Percentiles rank a stretch among this genome's conserved stretches.
Evolutionary conservation across 2,329 filamentous ascomycete genomes (phyloP).

Genomic region (Iodosphaeria phyllophila): DNA sequence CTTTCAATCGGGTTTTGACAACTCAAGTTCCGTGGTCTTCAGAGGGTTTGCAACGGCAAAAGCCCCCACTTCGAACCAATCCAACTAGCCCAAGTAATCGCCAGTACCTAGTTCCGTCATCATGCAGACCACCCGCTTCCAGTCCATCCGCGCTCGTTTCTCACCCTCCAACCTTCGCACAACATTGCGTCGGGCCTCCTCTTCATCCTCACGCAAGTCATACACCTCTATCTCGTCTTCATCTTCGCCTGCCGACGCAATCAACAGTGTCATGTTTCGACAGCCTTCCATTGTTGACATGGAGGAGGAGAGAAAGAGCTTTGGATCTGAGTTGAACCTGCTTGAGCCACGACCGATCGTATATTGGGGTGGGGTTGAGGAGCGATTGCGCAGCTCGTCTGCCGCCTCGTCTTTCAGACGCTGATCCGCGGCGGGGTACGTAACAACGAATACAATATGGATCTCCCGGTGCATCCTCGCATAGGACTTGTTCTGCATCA

Average conservation of each 20-base stretch:
- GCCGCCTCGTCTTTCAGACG: too few relatives aligned
- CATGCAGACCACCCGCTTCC: slow-evolving; percentile 29
- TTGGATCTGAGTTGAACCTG: slow-evolving; percentile 32
- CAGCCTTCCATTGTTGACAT: slow-evolving; percentile 37
- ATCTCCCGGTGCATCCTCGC: too few relatives aligned
- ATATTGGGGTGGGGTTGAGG: slow-evolving; percentile 44
- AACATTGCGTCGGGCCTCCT: slow-evolving; percentile 32
- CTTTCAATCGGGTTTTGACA: too few relatives aligned
- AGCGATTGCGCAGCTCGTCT: slow-evolving; percentile 37
- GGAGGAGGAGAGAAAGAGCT: slow-evolving; percentile 35
- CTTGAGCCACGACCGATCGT: slow-evolving; percentile 43
- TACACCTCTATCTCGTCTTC: slow-evolving; percentile 25
- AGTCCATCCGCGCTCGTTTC: slow-evolving; percentile 30
- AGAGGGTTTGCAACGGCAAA: too few relatives aligned
- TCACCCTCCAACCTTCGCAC: slow-evolving; percentile 27
- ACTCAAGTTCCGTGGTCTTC: too few relatives aligned
- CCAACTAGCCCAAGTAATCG: slow-evolving; percentile 1
- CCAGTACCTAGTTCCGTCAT: slow-evolving; percentile 6
- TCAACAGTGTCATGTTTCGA: slow-evolving; percentile 40
- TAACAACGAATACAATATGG: too few relatives aligned
- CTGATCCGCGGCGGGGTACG: too few relatives aligned
- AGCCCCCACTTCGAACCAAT: background rate
- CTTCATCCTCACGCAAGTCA: slow-evolving; percentile 22
- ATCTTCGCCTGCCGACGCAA: slow-evolving; percentile 23
- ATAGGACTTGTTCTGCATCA: too few relatives aligned